Conservation (phyloP, 805 yeast species). For the Saccharomyces eubayanus region DNA sequence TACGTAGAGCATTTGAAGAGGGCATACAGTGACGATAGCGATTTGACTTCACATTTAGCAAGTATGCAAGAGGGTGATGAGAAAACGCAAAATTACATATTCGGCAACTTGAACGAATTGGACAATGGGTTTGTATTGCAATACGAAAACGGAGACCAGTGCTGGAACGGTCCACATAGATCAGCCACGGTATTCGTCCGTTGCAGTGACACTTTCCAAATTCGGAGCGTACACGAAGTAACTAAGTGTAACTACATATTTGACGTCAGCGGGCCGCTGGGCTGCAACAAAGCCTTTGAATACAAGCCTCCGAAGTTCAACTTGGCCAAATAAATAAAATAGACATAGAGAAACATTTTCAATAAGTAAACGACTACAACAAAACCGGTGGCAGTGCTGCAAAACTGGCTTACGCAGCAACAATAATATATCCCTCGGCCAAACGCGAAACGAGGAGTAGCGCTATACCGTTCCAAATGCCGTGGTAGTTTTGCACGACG, state of each 20-base stretch:
- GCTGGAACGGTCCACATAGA: conserved; percentile 93
- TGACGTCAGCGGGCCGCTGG: conserved; percentile 36
- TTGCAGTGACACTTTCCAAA: conserved; percentile 52
- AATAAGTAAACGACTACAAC: background rate
- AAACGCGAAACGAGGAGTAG: background rate
- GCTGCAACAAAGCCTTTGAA: conserved; percentile 27
- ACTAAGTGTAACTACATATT: conserved; percentile 77
- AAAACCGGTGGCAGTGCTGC: background rate
- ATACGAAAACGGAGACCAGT: conserved; percentile 60
- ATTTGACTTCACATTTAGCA: conserved; percentile 19
- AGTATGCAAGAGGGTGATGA: conserved; percentile 16
- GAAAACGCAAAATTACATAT: conserved; percentile 11
- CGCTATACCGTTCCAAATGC: background rate
- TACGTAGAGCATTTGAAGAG: conserved; percentile 19
- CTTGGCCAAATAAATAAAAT: background rate
- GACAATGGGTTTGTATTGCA: conserved; percentile 30
- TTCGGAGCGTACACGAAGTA: conserved; percentile 65
- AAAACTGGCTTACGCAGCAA: background rate
- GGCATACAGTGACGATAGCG: conserved; percentile 16
- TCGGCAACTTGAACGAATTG: conserved; percentile 27
- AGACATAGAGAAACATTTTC: background rate
- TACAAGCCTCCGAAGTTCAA: conserved; percentile 6
- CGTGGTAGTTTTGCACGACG: background rate
- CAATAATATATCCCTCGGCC: background rate
- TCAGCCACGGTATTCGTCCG: conserved; percentile 52